Conservation (phyloP, 768 basidiomycete species). For the Leccinum broughii region DNA sequence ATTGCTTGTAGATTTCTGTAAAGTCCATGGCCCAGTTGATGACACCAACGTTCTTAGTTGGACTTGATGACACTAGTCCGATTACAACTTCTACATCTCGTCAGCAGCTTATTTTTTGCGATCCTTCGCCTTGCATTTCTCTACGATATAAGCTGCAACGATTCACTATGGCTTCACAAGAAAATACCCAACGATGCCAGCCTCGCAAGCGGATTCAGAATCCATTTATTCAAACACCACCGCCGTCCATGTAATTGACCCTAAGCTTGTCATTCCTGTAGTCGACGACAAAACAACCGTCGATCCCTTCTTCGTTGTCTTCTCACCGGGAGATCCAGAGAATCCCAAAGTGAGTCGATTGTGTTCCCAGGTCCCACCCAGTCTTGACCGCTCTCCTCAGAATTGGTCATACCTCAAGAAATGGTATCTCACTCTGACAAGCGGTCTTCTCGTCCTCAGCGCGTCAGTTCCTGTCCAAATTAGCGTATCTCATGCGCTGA, state of each 20-base stretch:
- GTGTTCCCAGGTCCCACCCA: not conserved
- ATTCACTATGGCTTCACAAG: not conserved
- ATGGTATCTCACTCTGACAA: conserved; percentile 55
- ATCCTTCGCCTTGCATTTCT: not conserved
- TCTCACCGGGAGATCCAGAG: conserved; percentile 38
- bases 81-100: conserved; percentile 2
- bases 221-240: conserved; percentile 17
- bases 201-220: conserved; percentile 12
- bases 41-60: conserved; percentile 2
- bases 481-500: not conserved
- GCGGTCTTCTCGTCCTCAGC: conserved; percentile 53
- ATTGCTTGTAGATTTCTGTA: conserved; percentile 81
- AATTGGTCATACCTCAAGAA: conserved; percentile 47
- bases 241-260: conserved; percentile 16
- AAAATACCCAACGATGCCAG: conserved; percentile 7
- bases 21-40: conserved; percentile 64
- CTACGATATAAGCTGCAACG: conserved; percentile 13
- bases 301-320: conserved; percentile 36
- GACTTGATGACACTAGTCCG: not conserved
- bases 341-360: conserved; percentile 45
- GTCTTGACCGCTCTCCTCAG: conserved; percentile 30
- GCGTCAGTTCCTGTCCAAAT: conserved; percentile 39
- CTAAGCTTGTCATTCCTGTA: conserved; percentile 10
- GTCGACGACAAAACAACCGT: conserved; percentile 11
- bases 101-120: conserved; percentile 17